Evolutionary conservation across 345 rosid species (phyloP), one percentile per base, ranked within the genome.

Genomic region (Heritiera littoralis): DNA sequence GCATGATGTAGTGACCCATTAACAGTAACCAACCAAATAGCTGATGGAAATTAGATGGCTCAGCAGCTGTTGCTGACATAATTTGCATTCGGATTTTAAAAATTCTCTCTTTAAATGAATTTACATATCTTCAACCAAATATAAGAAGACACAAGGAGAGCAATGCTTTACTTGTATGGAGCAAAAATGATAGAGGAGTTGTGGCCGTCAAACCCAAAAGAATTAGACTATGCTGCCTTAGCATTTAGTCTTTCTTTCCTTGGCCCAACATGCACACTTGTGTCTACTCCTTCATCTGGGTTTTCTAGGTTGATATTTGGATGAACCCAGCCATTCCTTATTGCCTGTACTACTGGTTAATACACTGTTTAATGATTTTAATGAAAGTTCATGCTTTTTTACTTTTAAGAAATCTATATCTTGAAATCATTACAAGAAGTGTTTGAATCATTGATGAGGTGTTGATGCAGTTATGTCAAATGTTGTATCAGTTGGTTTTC

Each of bases 271-370:
- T 93, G 89, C 79, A 95, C 81, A 10, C 75, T 85, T 9, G 87
- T 80, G 77, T 95, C 98, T 89, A 95, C 88, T 85, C 87, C 91
- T 71, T 80, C 83, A 72, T 92, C 98, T 71, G 98, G 98, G 80
- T 84, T 87, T 81, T 95, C 98, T 32, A 93, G 89, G 83, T 95
- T 95, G 87, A 95, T 83, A 82, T 93, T 93, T 69, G 99, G 99
- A 87, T 95, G 99, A 83, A 93, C 87, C 97, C 98, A 95, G 54
- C 99, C 98, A 11, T 94, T 93, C 73, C 84, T 81, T 89, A 95
- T 95, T 76, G 99, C 99, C 98, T 95, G 77, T 23, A 23, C 28
- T 23, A 23, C 28, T 23, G 28, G 28, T 23, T 23, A 23, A 23
- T 23, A 23, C 28, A 23, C 28, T 23, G 28, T 23, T 23, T 23